Percentiles rank a stretch among this genome's conserved stretches.
Conservation (phyloP, 768 basidiomycete genomes). For the Boletus fagicola region DNA sequence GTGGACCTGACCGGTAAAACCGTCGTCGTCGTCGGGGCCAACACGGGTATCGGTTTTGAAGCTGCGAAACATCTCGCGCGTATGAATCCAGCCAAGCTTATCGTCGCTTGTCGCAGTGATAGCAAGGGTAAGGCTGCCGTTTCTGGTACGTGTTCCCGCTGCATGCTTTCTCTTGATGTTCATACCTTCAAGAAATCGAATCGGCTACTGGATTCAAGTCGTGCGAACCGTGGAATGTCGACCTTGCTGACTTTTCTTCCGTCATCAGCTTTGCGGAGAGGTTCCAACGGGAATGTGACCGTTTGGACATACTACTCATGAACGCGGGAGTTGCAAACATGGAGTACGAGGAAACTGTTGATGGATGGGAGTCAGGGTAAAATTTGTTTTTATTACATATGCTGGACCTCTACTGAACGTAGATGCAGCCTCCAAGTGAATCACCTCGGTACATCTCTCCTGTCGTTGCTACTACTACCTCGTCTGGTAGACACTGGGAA, state of each 20-base stretch:
- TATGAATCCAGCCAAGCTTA: conserved; percentile 31
- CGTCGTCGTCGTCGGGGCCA: conserved; percentile 34
- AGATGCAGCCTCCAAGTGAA: conserved; percentile 36
- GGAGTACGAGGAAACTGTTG: conserved; percentile 29
- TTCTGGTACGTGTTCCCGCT: conserved; percentile 14
- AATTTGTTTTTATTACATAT: not conserved
- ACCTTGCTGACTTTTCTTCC: conserved; percentile 19
- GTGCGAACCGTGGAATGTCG: conserved; percentile 14
- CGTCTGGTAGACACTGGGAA: conserved; percentile 26
- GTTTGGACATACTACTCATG: conserved; percentile 38
- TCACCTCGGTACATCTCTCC: conserved; percentile 32
- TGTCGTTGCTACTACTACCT: conserved; percentile 35
- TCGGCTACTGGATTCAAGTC: conserved; percentile 27
- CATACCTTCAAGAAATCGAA: conserved; percentile 19
- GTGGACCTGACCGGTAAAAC: conserved; percentile 31
- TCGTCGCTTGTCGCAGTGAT: conserved; percentile 30
- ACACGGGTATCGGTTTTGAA: conserved; percentile 35
- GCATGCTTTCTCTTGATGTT: not conserved
- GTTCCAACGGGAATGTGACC: conserved; percentile 6
- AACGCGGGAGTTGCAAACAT: conserved; percentile 35
- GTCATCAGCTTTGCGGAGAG: conserved; percentile 12
- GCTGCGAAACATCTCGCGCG: conserved; percentile 30
- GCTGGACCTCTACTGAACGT: not conserved
- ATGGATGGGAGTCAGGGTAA: conserved; percentile 48
- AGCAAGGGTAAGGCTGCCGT: conserved; percentile 23